Evolutionary conservation across 2,329 filamentous ascomycete species (phyloP).

Genomic region (Claviceps cyperi): DNA sequence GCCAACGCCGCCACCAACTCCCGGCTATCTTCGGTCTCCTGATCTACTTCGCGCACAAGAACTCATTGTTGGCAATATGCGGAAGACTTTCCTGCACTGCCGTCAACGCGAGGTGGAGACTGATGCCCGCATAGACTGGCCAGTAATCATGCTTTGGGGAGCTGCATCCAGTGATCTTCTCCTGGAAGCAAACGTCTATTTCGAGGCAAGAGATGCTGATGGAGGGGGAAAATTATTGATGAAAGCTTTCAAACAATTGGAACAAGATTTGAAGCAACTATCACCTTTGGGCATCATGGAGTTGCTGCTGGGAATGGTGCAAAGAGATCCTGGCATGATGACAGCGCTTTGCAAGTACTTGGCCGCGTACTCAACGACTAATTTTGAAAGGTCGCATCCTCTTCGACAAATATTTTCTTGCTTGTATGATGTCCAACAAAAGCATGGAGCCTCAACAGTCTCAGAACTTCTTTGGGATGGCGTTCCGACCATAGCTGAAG

Average conservation of each 20-base stretch:
- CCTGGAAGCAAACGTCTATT: slow-evolving; percentile 28
- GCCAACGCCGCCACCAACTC: slow-evolving; percentile 28
- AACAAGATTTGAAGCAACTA: slow-evolving; percentile 27
- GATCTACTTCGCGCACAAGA: slow-evolving; percentile 30
- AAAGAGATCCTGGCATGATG: slow-evolving; percentile 29
- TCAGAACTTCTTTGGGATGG: slow-evolving; percentile 29
- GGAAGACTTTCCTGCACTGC: slow-evolving; percentile 29
- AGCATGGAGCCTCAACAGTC: slow-evolving; percentile 26
- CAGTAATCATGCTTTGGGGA: slow-evolving; percentile 28
- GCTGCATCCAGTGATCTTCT: slow-evolving; percentile 28
- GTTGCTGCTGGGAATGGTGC: slow-evolving; percentile 28
- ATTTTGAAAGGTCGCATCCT: slow-evolving; percentile 28
- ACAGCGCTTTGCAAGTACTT: slow-evolving; percentile 31
- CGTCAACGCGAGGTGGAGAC: slow-evolving; percentile 27
- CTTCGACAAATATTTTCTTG: slow-evolving; percentile 28
- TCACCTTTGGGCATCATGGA: slow-evolving; percentile 29
- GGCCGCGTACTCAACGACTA: slow-evolving; percentile 28
- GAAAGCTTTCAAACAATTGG: slow-evolving; percentile 28
- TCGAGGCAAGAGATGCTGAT: slow-evolving; percentile 25
- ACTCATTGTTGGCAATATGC: slow-evolving; percentile 27
- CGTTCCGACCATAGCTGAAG: slow-evolving; percentile 27
- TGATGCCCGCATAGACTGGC: slow-evolving; percentile 24
- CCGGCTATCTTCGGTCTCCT: slow-evolving; percentile 26
- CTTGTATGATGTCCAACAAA: slow-evolving; percentile 30
- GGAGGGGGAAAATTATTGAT: slow-evolving; percentile 25